A percentile compares a stretch with the other conserved stretches of the same genome.
phyloP scores from a whole-genome alignment of 148 eudicot genomes.

The Vaccinium myrtillus region DNA sequence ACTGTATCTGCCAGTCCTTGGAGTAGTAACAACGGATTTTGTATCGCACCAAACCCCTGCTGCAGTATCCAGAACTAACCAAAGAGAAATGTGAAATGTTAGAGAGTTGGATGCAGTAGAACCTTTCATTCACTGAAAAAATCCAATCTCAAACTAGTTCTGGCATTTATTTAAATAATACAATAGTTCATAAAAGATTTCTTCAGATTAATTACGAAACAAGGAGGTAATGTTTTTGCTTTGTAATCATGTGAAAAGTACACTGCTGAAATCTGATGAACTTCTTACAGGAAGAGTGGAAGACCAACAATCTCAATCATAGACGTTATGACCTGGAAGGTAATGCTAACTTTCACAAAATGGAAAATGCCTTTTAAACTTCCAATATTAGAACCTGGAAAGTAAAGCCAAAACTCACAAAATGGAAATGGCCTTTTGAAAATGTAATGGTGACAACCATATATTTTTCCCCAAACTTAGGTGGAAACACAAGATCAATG shows the following conservation, averaged over 20 bases:
- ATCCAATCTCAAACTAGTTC: background rate
- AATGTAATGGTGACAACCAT: background rate
- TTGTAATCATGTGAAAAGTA: background rate
- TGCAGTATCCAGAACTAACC: conserved; percentile 91
- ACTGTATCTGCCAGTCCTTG: conserved; percentile 90
- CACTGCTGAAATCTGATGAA: background rate
- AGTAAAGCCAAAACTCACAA: background rate
- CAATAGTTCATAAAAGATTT: background rate
- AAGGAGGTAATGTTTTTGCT: background rate
- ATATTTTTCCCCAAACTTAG: background rate
- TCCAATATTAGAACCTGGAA: background rate
- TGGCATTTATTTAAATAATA: background rate
- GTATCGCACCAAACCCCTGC: conserved; percentile 99
- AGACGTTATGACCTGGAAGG: background rate
- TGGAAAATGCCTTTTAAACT: background rate
- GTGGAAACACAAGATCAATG: background rate
- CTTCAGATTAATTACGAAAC: background rate
- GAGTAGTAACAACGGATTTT: conserved; percentile 91
- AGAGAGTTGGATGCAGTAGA: background rate
- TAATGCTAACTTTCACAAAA: background rate
- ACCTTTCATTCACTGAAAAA: background rate
- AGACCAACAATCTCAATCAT: background rate
- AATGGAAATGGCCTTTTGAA: background rate
- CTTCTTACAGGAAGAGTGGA: background rate
- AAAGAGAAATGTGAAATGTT: conserved; percentile 7